Percentiles rank a stretch among this genome's conserved stretches.
phyloP scores from a whole-genome alignment of 176 grass and related monocot species.

The Olyra latifolia region DNA sequence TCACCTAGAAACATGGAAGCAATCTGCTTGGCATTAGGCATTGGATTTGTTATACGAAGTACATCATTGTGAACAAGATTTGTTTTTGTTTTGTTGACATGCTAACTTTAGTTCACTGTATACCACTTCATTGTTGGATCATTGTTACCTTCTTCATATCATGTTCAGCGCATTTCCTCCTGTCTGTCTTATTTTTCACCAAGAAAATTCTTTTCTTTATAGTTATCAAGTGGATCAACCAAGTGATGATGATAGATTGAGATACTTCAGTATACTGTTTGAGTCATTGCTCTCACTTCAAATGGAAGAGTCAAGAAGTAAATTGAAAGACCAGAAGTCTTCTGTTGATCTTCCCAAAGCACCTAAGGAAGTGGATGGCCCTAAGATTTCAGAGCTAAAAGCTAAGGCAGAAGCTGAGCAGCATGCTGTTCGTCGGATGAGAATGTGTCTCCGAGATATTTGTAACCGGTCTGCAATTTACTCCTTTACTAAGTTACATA shows the following conservation, averaged over 20 bases:
- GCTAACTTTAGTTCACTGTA: conserved; percentile 4
- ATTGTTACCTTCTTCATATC: not conserved
- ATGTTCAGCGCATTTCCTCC: conserved; percentile 8
- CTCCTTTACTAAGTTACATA: not conserved
- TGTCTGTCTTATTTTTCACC: conserved; percentile 32
- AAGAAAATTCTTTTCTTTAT: conserved; percentile 36
- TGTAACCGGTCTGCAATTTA: conserved; percentile 79
- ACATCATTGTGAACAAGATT: conserved; percentile 7
- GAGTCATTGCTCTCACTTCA: conserved; percentile 69
- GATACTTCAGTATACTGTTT: conserved; percentile 65
- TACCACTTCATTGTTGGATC: not conserved
- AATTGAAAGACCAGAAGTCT: conserved; percentile 60
- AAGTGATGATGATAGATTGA: conserved; percentile 69
- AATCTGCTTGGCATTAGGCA: conserved; percentile 12
- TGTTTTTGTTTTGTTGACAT: conserved; percentile 31
- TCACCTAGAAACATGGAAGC: conserved; percentile 25
- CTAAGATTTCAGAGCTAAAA: conserved; percentile 77
- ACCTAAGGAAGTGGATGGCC: conserved; percentile 76
- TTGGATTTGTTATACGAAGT: not conserved
- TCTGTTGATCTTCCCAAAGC: conserved; percentile 83
- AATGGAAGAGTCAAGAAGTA: conserved; percentile 79
- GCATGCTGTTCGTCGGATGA: conserved; percentile 86
- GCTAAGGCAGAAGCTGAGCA: conserved; percentile 94
- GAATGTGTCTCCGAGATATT: conserved; percentile 98
- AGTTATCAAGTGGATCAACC: conserved; percentile 92